Evolutionary conservation across 768 basidiomycete species (phyloP).

Genomic region (Auricularia auricula-judae): DNA sequence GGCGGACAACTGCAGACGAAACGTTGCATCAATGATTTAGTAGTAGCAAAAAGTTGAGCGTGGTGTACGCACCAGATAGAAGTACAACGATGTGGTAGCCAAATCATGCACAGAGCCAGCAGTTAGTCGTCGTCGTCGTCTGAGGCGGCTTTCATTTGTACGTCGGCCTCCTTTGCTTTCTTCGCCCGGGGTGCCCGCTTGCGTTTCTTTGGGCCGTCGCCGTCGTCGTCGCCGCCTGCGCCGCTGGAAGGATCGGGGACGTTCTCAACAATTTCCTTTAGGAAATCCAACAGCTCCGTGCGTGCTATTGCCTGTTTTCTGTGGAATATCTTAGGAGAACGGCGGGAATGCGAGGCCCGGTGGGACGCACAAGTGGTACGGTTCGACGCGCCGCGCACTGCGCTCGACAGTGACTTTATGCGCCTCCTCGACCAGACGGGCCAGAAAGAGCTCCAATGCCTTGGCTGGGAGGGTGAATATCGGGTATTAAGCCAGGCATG

Average conservation of each 20-base stretch:
- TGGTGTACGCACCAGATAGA: too few species aligned
- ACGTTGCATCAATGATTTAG: too few species aligned
- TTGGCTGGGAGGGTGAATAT: slow-evolving; percentile 48
- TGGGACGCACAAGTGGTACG: slow-evolving; percentile 77
- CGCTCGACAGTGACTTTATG: slow-evolving; percentile 67
- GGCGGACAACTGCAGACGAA: too few species aligned
- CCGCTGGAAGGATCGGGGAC: slow-evolving; percentile 84
- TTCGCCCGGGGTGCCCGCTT: slow-evolving; percentile 7
- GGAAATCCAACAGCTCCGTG: slow-evolving; percentile 84
- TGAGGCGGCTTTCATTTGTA: slow-evolving; percentile 6
- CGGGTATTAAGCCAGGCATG: neutral
- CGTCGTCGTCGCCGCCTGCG: slow-evolving; percentile 31
- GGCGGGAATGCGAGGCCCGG: neutral
- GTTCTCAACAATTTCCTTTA: slow-evolving; percentile 79
- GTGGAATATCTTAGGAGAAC: slow-evolving; percentile 2
- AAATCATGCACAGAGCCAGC: too few species aligned
- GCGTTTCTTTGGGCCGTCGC: slow-evolving; percentile 10
- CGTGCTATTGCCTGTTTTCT: slow-evolving; percentile 91
- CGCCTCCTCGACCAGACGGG: slow-evolving; percentile 70
- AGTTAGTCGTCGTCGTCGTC: slow-evolving; percentile 4
- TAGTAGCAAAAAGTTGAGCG: too few species aligned
- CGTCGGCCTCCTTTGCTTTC: slow-evolving; percentile 1
- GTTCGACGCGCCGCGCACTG: slow-evolving; percentile 81
- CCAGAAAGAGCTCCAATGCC: slow-evolving; percentile 86
- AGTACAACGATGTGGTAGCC: too few species aligned